Evolutionary conservation across 2,329 filamentous ascomycete genomes (phyloP), one percentile per base, ranked within the genome.

Genomic region (Trichoderma oligosporum): DNA sequence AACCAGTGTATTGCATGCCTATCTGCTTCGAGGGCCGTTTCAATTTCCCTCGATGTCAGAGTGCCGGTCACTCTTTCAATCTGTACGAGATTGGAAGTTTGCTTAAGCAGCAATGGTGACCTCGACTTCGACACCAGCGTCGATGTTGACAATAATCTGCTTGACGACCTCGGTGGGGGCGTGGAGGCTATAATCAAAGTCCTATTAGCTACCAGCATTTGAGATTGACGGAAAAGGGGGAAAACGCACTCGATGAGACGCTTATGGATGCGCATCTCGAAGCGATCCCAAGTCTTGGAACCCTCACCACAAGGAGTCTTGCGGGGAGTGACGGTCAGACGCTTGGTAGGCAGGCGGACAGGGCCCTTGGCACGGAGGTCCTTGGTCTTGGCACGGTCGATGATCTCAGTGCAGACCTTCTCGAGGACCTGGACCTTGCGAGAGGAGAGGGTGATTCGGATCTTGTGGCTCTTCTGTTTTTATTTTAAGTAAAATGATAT

Each of bases 221-320:
- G 24, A 16, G 11, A 35, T 18, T 7, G 11, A n/a, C 12, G n/a
- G 8, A 16, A 16, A 31, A 31, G n/a, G 16, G 9, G 8, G 16
- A 44, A 55, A 42, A 83, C 85, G 71, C 75, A 89, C 85, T 96
- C 92, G 74, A 97, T 97, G 74, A 97, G 84, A 70, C 92, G 89
- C 88, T 97, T 97, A 86, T 97, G 91, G 77, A 97, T 96, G 82
- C 93, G 88, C 91, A 99, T 95, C 88, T 99, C 93, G 79, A 83
- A 99, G 78, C 84, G 87, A 78, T 97, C 94, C 94, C 94, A 99
- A 74, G 94, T 99, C 91, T 99, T 99, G 79, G 89, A 95, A 82
- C 94, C 94, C 86, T 99, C 94, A 89, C 94, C 94, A 81, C 89
- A 94, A 77, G 94, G 94, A 66, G 94, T 97, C 89, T 99, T 99